Evolutionary conservation across 805 yeast genomes (phyloP), one percentile per base, ranked within the genome.

Genomic region (Kodamaea neixiangensis): DNA sequence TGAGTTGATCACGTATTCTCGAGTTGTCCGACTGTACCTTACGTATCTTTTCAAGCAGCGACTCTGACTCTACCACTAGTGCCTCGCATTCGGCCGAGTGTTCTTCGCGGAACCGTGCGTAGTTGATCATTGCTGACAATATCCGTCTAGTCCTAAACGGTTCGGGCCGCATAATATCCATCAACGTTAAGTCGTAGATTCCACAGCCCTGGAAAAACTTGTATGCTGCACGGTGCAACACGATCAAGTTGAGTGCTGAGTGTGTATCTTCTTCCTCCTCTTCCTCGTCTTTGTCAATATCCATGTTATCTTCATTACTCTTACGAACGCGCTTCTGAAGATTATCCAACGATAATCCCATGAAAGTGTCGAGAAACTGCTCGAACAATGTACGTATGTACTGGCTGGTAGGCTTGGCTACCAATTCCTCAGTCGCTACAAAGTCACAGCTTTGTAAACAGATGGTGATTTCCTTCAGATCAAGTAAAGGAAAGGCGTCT

Each of bases 111-210:
- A 87, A 90, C 50, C 93, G 72, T 1, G 96, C 96, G 73, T 82
- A 91, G 64, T 91, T 91, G 18, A 90, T 87, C 46, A 90, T 83
- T 0, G 94, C 94, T 63, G 96, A 89, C 21, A 90, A 66, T 17
- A 89, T 75, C 44, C 93, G 71, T 54, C 83, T 72, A 1, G 82
- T 75, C 51, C 96, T 73, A 35, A 65, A 67, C 0, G 87, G 73
- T n/a, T 90, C 96, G 0, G 97, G 97, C 56, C 82, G 83, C 52
- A 81, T 74, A 25, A 91, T 71, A 68, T 91, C 97, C 69, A 80
- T 75, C 46, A 90, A 72, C 40, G 83, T 79, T 61, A 90, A 87
- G 65, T 91, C 96, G 51, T 81, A 76, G 2, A 91, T 80, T 0
- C 96, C 96, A 62, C 93, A 85, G 51, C 79, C 84, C 42, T 77